phyloP scores from a whole-genome alignment of 176 grass and related monocot genomes.

The Hyparrhenia diplandra region DNA sequence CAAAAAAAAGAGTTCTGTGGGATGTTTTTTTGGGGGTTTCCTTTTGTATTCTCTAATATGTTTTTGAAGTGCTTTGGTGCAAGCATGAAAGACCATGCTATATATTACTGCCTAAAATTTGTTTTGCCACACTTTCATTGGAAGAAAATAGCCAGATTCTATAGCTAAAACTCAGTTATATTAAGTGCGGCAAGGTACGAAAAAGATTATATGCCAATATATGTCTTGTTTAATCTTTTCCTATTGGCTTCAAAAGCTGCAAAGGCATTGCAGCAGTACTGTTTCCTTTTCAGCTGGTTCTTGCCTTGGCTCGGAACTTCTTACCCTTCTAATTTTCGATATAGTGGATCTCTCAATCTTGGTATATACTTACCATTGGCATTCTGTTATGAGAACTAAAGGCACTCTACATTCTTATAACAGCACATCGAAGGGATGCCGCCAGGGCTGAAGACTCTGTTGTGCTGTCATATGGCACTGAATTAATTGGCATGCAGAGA shows the following conservation, averaged over 20 bases:
- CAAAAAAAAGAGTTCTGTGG: background rate
- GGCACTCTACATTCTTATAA: background rate
- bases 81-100: background rate
- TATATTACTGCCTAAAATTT: background rate
- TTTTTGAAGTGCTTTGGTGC: background rate
- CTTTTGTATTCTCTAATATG: background rate
- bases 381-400: conserved; percentile 3
- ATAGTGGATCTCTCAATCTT: background rate
- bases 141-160: background rate
- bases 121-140: background rate
- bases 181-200: too few relatives aligned
- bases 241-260: background rate
- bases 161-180: background rate
- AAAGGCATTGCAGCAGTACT: background rate
- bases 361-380: background rate
- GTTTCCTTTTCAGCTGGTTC: background rate
- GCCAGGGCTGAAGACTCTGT: conserved; percentile 88
- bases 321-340: background rate
- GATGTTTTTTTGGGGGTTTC: background rate
- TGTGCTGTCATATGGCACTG: conserved; percentile 80
- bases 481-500: conserved; percentile 98
- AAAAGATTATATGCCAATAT: background rate
- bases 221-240: background rate
- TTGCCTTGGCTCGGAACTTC: background rate
- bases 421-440: conserved; percentile 84